Percentiles rank a stretch among this genome's conserved stretches.
Evolutionary conservation across 2,329 filamentous ascomycete genomes (phyloP).

Genomic region (Aspergillus carbonarius): DNA sequence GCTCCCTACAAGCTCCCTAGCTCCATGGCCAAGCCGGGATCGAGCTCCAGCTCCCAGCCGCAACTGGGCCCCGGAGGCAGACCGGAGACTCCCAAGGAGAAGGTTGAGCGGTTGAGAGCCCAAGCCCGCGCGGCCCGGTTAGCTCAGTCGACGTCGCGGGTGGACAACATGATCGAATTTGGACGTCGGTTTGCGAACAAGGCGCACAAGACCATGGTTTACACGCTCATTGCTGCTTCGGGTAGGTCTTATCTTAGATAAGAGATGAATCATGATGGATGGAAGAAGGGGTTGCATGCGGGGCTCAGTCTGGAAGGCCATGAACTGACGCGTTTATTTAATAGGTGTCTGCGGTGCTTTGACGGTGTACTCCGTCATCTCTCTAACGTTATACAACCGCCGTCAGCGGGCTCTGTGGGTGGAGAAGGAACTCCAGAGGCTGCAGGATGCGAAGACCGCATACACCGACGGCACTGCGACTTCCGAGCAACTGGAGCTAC

Average conservation of each 20-base stretch:
- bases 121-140: slow-evolving; percentile 66
- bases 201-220: slow-evolving; percentile 60
- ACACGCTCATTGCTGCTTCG: slow-evolving; percentile 61
- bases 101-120: slow-evolving; percentile 66
- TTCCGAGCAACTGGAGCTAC: slow-evolving; percentile 43
- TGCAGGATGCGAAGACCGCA: slow-evolving; percentile 46
- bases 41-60: background rate
- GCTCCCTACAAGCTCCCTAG: slow-evolving; percentile 34
- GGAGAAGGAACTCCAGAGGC: slow-evolving; percentile 46
- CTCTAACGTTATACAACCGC: slow-evolving; percentile 68
- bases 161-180: slow-evolving; percentile 55
- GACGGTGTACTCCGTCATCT: slow-evolving; percentile 63
- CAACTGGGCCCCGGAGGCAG: slow-evolving; percentile 26
- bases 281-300: background rate
- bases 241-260: slow-evolving; percentile 45
- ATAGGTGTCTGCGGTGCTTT: slow-evolving; percentile 61
- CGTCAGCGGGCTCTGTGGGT: slow-evolving; percentile 63
- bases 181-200: slow-evolving; percentile 60
- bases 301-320: background rate
- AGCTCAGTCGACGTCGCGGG: slow-evolving; percentile 56
- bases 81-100: slow-evolving; percentile 66
- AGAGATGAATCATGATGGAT: background rate
- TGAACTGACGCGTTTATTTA: slow-evolving; percentile 1
- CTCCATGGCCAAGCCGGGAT: slow-evolving; percentile 20
- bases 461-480: slow-evolving; percentile 41